Conservation (phyloP, 139 green algal species). For the Limnomonas spitsbergensis region DNA sequence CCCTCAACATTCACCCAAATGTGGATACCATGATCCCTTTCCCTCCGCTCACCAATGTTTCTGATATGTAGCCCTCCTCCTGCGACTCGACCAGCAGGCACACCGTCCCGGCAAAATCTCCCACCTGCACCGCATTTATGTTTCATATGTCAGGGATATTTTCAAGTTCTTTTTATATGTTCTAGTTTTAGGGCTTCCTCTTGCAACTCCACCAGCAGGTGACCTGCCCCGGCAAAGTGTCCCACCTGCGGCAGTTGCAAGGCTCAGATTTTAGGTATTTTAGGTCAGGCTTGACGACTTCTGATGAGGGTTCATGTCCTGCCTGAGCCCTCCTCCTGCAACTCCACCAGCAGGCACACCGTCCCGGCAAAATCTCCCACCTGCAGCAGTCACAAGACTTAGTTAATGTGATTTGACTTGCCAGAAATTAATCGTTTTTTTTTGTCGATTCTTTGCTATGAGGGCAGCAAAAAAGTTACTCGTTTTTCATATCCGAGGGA, state of each 20-base stretch:
- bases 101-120: conserved; percentile 27
- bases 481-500: too few relatives aligned
- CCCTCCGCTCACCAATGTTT: background rate
- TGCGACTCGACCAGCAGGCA: conserved; percentile 27
- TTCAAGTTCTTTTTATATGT: too few relatives aligned
- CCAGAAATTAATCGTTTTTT: background rate
- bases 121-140: too few relatives aligned
- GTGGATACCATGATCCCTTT: too few relatives aligned
- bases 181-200: conserved; percentile 19
- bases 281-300: too few relatives aligned
- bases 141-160: too few relatives aligned
- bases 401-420: background rate
- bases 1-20: too few relatives aligned
- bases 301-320: too few relatives aligned
- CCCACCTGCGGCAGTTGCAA: too few relatives aligned
- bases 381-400: too few relatives aligned
- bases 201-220: conserved; percentile 25
- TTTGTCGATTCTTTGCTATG: background rate
- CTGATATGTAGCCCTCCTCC: conserved; percentile 21
- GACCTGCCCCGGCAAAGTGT: conserved; percentile 23
- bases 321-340: conserved; percentile 21
- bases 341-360: conserved; percentile 25
- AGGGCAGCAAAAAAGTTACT: too few relatives aligned
- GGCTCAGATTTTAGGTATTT: too few relatives aligned
- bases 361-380: conserved; percentile 30